Conservation (phyloP, 169 alveolate genomes). For the Fabrea salina region DNA sequence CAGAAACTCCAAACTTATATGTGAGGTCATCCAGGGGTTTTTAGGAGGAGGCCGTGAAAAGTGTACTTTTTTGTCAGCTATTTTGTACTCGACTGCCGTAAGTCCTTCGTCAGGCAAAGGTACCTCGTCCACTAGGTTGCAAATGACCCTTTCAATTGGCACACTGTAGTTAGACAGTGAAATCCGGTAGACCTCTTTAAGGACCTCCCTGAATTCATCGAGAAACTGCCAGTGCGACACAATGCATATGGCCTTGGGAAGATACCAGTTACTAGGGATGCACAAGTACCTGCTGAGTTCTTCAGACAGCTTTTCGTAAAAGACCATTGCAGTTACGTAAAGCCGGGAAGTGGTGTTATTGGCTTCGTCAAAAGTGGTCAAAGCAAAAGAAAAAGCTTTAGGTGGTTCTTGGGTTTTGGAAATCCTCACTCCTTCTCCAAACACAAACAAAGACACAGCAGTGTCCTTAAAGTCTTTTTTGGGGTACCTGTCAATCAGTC, state of each 20-base stretch:
- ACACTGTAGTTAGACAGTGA: slow-evolving; percentile 32
- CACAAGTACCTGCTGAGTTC: not conserved
- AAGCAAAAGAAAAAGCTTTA: slow-evolving; percentile 6
- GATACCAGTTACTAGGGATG: not conserved
- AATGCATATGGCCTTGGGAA: slow-evolving; percentile 44
- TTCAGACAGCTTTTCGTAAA: slow-evolving; percentile 11
- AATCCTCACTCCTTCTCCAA: slow-evolving; percentile 26
- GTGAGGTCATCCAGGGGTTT: slow-evolving; percentile 35
- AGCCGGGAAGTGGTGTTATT: not conserved
- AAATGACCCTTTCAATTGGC: slow-evolving; percentile 52
- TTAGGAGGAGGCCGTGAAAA: slow-evolving; percentile 44
- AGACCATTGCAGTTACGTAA: slow-evolving; percentile 5
- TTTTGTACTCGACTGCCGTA: slow-evolving; percentile 40
- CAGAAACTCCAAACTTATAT: not conserved
- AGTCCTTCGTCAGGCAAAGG: slow-evolving; percentile 54
- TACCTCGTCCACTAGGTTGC: slow-evolving; percentile 48
- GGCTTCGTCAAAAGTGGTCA: not conserved
- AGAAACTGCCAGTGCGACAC: slow-evolving; percentile 50
- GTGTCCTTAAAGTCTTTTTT: slow-evolving; percentile 1
- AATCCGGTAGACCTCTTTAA: slow-evolving; percentile 39
- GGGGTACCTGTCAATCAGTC: slow-evolving; percentile 21
- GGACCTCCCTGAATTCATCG: slow-evolving; percentile 37
- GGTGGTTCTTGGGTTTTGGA: not conserved
- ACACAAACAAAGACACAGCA: slow-evolving; percentile 33
- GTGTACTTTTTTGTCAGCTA: slow-evolving; percentile 35